phyloP scores from a whole-genome alignment of 495 filamentous ascomycete genomes.

The Acidiella bohemica region DNA sequence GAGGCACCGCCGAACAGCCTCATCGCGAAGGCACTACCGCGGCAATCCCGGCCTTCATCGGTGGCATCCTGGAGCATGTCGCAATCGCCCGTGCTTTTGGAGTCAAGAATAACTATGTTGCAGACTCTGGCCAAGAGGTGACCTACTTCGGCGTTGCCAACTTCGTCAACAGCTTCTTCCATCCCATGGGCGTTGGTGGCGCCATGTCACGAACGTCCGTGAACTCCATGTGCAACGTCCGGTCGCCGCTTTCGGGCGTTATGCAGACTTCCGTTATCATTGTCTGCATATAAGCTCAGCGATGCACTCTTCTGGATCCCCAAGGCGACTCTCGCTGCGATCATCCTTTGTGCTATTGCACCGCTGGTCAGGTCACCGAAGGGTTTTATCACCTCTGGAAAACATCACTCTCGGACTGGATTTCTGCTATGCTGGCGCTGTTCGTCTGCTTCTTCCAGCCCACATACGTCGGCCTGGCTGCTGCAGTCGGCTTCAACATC shows the following conservation, averaged over 20 bases:
- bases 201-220: slow-evolving; percentile 39
- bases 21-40: slow-evolving; percentile 29
- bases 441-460: slow-evolving; percentile 38
- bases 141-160: slow-evolving; percentile 36
- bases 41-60: slow-evolving; percentile 35
- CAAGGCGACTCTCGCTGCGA: slow-evolving; percentile 36
- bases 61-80: slow-evolving; percentile 36
- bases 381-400: slow-evolving; percentile 36
- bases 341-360: slow-evolving; percentile 33
- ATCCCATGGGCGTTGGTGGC: slow-evolving; percentile 36
- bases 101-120: slow-evolving; percentile 34
- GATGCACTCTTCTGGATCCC: slow-evolving; percentile 40
- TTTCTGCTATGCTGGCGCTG: slow-evolving; percentile 36
- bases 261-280: slow-evolving; percentile 37
- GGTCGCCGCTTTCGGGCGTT: slow-evolving; percentile 34
- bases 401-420: slow-evolving; percentile 37
- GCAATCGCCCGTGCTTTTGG: slow-evolving; percentile 38
- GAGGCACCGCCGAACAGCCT: slow-evolving; percentile 25
- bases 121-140: slow-evolving; percentile 38
- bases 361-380: slow-evolving; percentile 32
- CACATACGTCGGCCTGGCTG: slow-evolving; percentile 37
- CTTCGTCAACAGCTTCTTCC: slow-evolving; percentile 38
- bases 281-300: slow-evolving; percentile 36
- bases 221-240: slow-evolving; percentile 32
- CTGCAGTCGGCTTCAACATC: slow-evolving; percentile 34